Conservation (phyloP, 208 protist genomes). For the Angomonas deanei region DNA sequence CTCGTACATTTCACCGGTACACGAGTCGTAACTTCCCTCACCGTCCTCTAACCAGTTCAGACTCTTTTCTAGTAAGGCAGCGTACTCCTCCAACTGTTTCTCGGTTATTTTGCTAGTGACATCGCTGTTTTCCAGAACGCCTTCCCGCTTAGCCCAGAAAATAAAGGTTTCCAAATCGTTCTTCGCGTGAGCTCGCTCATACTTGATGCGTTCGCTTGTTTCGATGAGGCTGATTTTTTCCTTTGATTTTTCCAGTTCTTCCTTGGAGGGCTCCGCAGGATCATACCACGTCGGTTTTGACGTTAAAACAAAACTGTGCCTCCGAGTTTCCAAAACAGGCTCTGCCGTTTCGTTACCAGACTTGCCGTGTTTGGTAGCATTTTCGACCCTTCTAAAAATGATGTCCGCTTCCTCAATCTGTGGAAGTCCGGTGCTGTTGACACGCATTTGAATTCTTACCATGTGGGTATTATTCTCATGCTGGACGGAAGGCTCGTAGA, state of each 20-base stretch:
- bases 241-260: slow-evolving; percentile 20
- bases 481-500: slow-evolving; percentile 27
- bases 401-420: slow-evolving; percentile 57
- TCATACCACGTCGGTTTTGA: slow-evolving; percentile 17
- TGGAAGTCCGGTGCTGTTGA: slow-evolving; percentile 70
- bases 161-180: slow-evolving; percentile 84
- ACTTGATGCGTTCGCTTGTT: slow-evolving; percentile 54
- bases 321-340: slow-evolving; percentile 3
- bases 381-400: slow-evolving; percentile 48
- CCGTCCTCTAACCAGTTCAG: slow-evolving; percentile 79
- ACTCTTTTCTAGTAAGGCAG: slow-evolving; percentile 15
- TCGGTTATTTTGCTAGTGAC: slow-evolving; percentile 9
- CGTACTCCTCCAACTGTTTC: slow-evolving; percentile 25
- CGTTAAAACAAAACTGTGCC: slow-evolving; percentile 15
- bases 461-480: slow-evolving; percentile 81
- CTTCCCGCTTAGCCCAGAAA: slow-evolving; percentile 68
- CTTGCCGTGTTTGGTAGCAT: slow-evolving; percentile 25
- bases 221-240: slow-evolving; percentile 41
- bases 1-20: slow-evolving; percentile 46
- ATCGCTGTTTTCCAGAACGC: slow-evolving; percentile 43
- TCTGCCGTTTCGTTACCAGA: background rate
- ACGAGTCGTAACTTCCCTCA: slow-evolving; percentile 52
- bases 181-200: slow-evolving; percentile 47
- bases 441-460: slow-evolving; percentile 59
- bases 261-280: slow-evolving; percentile 24